These are phyloP conservation scores for Paspalum vaginatum DNA, from an alignment of 176 grass and related monocot species.

Conservation along the genomic window DNA sequence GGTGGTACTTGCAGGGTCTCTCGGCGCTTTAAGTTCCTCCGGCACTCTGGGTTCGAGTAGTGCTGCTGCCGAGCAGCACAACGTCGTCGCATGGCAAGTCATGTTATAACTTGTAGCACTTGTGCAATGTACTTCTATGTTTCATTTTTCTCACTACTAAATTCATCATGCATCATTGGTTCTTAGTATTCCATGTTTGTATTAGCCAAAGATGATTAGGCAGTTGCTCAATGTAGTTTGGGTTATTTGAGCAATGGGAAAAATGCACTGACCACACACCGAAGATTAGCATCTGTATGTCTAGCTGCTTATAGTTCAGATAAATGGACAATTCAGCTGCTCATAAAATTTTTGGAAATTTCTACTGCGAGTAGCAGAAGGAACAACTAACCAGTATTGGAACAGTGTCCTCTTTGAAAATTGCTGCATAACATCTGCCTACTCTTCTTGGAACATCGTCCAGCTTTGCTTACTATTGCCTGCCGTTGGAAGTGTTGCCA, in stretches of 20 bases:
- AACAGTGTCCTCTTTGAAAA: background rate
- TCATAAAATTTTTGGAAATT: background rate
- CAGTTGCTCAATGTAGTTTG: background rate
- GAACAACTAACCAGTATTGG: background rate
- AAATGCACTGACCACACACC: background rate
- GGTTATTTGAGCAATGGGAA: background rate
- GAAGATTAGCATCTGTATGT: background rate
- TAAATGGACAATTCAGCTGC: background rate
- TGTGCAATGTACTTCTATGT: background rate
- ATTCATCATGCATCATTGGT: background rate
- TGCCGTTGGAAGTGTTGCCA: background rate
- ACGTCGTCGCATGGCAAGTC: conserved; percentile 63
- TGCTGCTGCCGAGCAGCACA: background rate
- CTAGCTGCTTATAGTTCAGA: background rate
- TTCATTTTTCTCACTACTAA: background rate
- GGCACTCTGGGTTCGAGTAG: conserved; percentile 35
- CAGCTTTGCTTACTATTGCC: background rate
- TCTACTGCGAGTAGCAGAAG: background rate
- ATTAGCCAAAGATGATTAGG: background rate
- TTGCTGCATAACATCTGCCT: background rate
- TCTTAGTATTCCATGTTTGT: background rate
- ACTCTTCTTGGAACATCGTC: background rate
- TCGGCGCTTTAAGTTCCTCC: conserved; percentile 61
- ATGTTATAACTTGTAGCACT: background rate
- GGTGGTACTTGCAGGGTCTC: conserved; percentile 54